A percentile compares a stretch with the other conserved stretches of the same genome.
phyloP scores from a whole-genome alignment of 2,329 filamentous ascomycete genomes.

The Botrytis byssoidea region DNA sequence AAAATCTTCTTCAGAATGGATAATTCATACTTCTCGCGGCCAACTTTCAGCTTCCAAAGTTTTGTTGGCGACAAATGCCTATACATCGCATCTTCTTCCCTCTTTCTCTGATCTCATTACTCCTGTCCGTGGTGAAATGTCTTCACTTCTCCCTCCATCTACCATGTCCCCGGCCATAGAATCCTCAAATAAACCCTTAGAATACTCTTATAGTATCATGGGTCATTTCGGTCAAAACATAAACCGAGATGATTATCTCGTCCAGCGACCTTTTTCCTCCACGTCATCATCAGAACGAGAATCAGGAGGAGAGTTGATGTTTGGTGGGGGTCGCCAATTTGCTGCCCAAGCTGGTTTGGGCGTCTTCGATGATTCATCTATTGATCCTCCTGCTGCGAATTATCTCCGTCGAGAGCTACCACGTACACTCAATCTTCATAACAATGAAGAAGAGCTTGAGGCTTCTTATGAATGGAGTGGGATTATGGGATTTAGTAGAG shows the following conservation, averaged over 20 bases:
- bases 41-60: slow-evolving; percentile 60
- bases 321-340: slow-evolving; percentile 66
- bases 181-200: slow-evolving; percentile 22
- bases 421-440: slow-evolving; percentile 34
- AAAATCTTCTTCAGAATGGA: slow-evolving; percentile 48
- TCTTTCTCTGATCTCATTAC: slow-evolving; percentile 68
- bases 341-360: slow-evolving; percentile 55
- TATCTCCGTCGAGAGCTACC: slow-evolving; percentile 36
- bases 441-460: slow-evolving; percentile 45
- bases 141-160: slow-evolving; percentile 59
- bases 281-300: slow-evolving; percentile 35
- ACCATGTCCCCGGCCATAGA: slow-evolving; percentile 30
- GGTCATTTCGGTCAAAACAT: slow-evolving; percentile 45
- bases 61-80: slow-evolving; percentile 79
- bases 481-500: slow-evolving; percentile 74
- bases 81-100: slow-evolving; percentile 74
- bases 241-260: slow-evolving; percentile 67
- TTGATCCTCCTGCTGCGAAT: slow-evolving; percentile 48
- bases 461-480: slow-evolving; percentile 65
- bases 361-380: slow-evolving; percentile 56
- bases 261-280: slow-evolving; percentile 59
- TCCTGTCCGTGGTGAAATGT: slow-evolving; percentile 73
- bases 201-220: slow-evolving; percentile 56
- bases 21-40: slow-evolving; percentile 68
- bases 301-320: slow-evolving; percentile 58